A percentile compares a stretch with the other conserved stretches of the same genome.
Conservation (phyloP, 2,329 filamentous ascomycete genomes). For the Trichophyton mentagrophytes region DNA sequence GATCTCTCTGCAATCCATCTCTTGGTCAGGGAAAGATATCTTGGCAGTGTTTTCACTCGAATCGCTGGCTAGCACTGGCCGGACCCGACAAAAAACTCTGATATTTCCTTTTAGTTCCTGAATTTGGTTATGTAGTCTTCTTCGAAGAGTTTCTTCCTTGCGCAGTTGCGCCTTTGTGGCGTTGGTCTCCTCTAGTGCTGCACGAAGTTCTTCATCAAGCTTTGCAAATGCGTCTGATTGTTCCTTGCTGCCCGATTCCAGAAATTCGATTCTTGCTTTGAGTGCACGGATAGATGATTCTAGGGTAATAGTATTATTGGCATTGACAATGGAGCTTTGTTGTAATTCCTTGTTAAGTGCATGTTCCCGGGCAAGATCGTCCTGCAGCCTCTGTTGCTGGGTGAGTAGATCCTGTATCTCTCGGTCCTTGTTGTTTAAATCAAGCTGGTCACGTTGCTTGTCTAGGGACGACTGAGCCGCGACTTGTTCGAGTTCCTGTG, state of each 20-base stretch:
- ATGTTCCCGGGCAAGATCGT: constrained; percentile 50
- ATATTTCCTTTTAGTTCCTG: constrained; percentile 98
- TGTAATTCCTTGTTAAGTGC: constrained; percentile 46
- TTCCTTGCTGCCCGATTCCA: constrained; percentile 79
- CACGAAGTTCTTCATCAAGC: constrained; percentile 67
- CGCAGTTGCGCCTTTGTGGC: constrained; percentile 68
- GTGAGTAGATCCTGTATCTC: constrained; percentile 37
- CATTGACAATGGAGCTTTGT: constrained; percentile 46
- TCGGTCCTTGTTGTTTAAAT: constrained; percentile 42
- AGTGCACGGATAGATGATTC: constrained; percentile 65
- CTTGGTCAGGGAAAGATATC: constrained; percentile 64
- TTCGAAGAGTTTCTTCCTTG: constrained; percentile 77
- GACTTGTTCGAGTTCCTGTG: constrained; percentile 54
- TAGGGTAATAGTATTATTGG: constrained; percentile 50
- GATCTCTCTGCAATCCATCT: constrained; percentile 78
- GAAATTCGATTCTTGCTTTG: constrained; percentile 70
- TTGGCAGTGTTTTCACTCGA: constrained; percentile 50
- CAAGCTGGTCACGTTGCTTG: constrained; percentile 30
- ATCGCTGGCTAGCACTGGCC: constrained; percentile 55
- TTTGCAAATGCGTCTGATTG: constrained; percentile 75
- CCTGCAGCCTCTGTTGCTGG: constrained; percentile 30
- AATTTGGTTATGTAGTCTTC: constrained; percentile 93
- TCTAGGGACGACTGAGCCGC: constrained; percentile 41
- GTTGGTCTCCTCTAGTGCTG: constrained; percentile 58
- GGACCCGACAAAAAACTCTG: constrained; percentile 90